Conservation (phyloP, 345 rosid species). For the Bruguiera gymnorhiza region DNA sequence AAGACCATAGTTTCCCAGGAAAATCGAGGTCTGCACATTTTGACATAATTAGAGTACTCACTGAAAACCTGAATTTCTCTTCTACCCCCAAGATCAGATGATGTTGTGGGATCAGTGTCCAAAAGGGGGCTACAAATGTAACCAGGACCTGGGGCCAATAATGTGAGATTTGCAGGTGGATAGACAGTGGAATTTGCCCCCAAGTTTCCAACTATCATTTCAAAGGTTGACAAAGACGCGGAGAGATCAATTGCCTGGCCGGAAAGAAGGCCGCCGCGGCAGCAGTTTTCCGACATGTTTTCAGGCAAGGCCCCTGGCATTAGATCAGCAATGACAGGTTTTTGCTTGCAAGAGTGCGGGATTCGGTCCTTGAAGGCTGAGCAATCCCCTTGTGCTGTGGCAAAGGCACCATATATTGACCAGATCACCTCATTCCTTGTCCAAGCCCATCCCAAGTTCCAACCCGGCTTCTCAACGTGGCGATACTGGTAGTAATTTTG, state of each 20-base stretch:
- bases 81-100: conserved; percentile 42
- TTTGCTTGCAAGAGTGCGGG: conserved; percentile 47
- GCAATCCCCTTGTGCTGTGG: conserved; percentile 50
- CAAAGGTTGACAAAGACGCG: conserved; percentile 47
- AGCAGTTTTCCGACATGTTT: conserved; percentile 39
- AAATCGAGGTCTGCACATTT: not conserved
- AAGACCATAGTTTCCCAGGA: not conserved
- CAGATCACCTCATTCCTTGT: conserved; percentile 35
- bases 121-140: conserved; percentile 46
- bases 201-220: conserved; percentile 42
- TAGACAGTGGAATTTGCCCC: conserved; percentile 14
- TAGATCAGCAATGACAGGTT: conserved; percentile 44
- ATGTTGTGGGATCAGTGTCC: conserved; percentile 39
- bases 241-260: conserved; percentile 49
- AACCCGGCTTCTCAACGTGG: conserved; percentile 46
- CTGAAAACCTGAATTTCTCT: conserved; percentile 52
- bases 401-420: conserved; percentile 56
- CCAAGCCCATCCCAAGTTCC: conserved; percentile 64
- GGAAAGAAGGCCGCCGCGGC: conserved; percentile 44
- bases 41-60: conserved; percentile 18
- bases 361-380: conserved; percentile 23
- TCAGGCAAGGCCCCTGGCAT: conserved; percentile 24
- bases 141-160: conserved; percentile 53
- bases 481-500: conserved; percentile 50
- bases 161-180: conserved; percentile 45